Base-by-base conservation (phyloP, 192 early-diverging fungal genomes). In the Backusella mclennaniae region DNA sequence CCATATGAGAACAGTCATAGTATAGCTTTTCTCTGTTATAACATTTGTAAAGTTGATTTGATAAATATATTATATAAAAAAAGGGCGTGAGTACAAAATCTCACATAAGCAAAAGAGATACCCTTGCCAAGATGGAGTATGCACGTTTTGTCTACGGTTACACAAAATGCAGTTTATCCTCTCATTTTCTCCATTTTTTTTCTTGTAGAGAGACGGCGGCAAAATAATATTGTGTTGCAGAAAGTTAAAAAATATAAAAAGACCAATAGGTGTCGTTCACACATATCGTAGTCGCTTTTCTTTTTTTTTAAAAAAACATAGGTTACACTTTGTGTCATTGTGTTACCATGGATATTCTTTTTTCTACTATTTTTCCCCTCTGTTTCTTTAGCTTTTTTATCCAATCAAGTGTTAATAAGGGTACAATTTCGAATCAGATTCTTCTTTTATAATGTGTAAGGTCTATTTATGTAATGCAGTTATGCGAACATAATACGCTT, bases 51-150 rank as follows among this genome's bases (percentile, higher is more conserved):
- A 49, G 19, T 21, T 49, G 1, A 49, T 49, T n/a, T 49, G 19
- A 49, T 49, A 49, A 49, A 49, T 19, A 49, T 39, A 63, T 63
- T 63, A 63, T 29, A 63, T 63, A 63, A 59, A 26, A 26, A 63
- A 63, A n/a, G 56, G 56, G 56, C 56, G 21, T 63, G 56, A 63
- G 56, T 63, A 63, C 56, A 63, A 63, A 63, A 63, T 63, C 56
- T 63, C 56, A 63, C 56, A 63, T 63, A 63, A 63, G 56, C 56
- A 63, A 63, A 63, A 29, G n/a, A 4, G 23, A 11, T 29, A 63
- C 56, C 56, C 56, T 63, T 63, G 56, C 23, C 56, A 63, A 63
- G 23, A 63, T 63, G 21, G 56, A 63, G 56, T 29, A 63, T 21
- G 23, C 56, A 29, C 23, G 7, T 26, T 63, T 63, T 23, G 23